Base-by-base conservation (phyloP, 2,329 filamentous ascomycete species). In the Alternaria sp. region DNA sequence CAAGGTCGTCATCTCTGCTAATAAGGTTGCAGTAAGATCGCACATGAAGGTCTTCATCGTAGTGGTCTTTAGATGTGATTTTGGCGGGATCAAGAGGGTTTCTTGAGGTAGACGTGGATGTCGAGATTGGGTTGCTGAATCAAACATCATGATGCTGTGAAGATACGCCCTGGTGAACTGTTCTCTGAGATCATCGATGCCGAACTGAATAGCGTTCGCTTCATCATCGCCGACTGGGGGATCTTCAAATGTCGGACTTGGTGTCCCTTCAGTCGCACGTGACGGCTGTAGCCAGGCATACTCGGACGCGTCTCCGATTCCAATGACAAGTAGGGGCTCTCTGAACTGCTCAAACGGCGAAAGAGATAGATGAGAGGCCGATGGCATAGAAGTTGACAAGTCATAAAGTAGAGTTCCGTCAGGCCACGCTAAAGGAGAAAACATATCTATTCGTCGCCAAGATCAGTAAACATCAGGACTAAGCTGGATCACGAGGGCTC, bases 281-380 rank as follows among this genome's bases (percentile, higher is more conserved):
- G 81, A 71, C 75, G 69, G 54, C 34, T 89, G 82, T n/a, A 77
- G 70, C 74, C 74, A 77, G 8, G 67, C 49, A 65, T 80, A 84
- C 78, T 96, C 92, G 41, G 82, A 80, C 49, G 92, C 93, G 79
- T 98, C 94, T 16, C 92, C 92, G 60, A 98, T 84, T 3, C 92
- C 94, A 64, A 99, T 86, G 27, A 98, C 85, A 53, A 91, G 87
- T 55, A 97, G 84, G 9, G 93, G 91, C 77, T 97, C 92, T 70
- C 94, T 87, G 78, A 92, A 97, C 44, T 94, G 84, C 77, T 99
- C 95, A 82, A 97, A 97, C 1, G 95, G 94, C 38, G 91, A 91
- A 41, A 97, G 82, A 20, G 92, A 86, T 44, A 92, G 83, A 75
- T 97, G 92, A 32, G 92, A 92, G 32, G 89, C 85, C n/a, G 92